Percentiles rank a stretch among this genome's conserved stretches.
phyloP scores from a whole-genome alignment of 352 stramenopile species.

The Phytophthora fragariae region DNA sequence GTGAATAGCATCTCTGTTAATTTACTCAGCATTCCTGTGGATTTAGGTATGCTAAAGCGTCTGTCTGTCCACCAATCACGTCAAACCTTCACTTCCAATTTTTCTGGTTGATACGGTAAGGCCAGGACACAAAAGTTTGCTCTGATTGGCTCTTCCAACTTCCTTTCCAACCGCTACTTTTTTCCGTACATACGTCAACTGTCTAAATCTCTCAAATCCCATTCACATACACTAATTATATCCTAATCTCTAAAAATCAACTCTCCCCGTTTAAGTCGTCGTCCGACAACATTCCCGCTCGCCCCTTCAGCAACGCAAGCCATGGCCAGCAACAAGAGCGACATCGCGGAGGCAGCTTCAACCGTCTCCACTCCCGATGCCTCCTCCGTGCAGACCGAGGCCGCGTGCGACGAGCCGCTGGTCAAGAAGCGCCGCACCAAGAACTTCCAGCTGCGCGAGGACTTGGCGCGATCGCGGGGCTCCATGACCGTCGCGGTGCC shows the following conservation, averaged over 20 bases:
- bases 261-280: neutral
- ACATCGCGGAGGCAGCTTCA: constrained; percentile 17
- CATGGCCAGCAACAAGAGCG: constrained; percentile 28
- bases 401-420: constrained; percentile 26
- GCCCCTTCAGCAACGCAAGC: constrained; percentile 26
- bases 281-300: constrained; percentile 11
- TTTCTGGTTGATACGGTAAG: no score
- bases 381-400: constrained; percentile 1
- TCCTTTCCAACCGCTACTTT: no score
- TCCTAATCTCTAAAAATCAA: neutral
- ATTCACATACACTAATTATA: neutral
- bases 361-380: neutral
- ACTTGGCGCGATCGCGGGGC: constrained; percentile 65
- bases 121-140: no score
- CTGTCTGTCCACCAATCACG: no score
- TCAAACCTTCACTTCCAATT: no score
- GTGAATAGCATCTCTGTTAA: no score
- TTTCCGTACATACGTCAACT: neutral
- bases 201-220: neutral
- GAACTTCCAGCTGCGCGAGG: constrained; percentile 82
- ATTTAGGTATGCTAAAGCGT: no score
- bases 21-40: no score
- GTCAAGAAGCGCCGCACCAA: constrained; percentile 88
- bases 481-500: constrained; percentile 52
- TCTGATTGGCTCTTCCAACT: no score